Conservation (phyloP, 2,329 filamentous ascomycete genomes). For the Sporothrix pseudoabietina region DNA sequence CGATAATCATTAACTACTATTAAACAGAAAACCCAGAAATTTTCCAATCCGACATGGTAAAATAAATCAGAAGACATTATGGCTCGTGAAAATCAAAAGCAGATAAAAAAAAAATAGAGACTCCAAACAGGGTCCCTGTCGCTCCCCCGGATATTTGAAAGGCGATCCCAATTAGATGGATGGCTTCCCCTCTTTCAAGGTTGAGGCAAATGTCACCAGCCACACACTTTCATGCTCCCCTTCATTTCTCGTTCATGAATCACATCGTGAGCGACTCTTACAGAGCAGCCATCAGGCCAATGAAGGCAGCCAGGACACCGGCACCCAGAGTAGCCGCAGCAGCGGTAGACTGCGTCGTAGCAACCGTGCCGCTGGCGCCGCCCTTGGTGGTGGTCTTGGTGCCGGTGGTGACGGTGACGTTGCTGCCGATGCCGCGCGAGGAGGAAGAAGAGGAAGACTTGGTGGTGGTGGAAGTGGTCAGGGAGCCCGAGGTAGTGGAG, state of each 20-base stretch:
- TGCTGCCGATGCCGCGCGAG: slow-evolving; percentile 17
- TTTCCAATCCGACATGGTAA: slow-evolving; percentile 7
- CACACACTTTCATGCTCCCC: not conserved
- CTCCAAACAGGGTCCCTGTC: not conserved
- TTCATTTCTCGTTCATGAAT: not conserved
- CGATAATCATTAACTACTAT: not conserved
- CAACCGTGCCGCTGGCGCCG: not conserved
- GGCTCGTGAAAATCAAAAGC: not conserved
- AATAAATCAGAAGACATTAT: slow-evolving; percentile 3
- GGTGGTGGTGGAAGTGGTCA: slow-evolving; percentile 16
- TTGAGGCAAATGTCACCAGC: not conserved
- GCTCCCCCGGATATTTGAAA: slow-evolving; percentile 5
- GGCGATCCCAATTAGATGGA: slow-evolving; percentile 12
- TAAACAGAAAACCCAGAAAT: not conserved
- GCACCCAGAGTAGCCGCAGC: slow-evolving; percentile 23
- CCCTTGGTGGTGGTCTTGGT: slow-evolving; percentile 21
- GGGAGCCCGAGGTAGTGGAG: slow-evolving; percentile 20
- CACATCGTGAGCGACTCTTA: not conserved
- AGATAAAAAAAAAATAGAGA: not conserved
- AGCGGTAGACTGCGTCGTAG: slow-evolving; percentile 6
- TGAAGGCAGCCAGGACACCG: slow-evolving; percentile 25
- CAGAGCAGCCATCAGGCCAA: slow-evolving; percentile 28
- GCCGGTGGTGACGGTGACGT: slow-evolving; percentile 31
- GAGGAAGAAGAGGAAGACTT: not conserved
- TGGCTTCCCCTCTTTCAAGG: not conserved